phyloP scores from a whole-genome alignment of 2,329 filamentous ascomycete genomes.

The Bimuria novae-zelandiae region DNA sequence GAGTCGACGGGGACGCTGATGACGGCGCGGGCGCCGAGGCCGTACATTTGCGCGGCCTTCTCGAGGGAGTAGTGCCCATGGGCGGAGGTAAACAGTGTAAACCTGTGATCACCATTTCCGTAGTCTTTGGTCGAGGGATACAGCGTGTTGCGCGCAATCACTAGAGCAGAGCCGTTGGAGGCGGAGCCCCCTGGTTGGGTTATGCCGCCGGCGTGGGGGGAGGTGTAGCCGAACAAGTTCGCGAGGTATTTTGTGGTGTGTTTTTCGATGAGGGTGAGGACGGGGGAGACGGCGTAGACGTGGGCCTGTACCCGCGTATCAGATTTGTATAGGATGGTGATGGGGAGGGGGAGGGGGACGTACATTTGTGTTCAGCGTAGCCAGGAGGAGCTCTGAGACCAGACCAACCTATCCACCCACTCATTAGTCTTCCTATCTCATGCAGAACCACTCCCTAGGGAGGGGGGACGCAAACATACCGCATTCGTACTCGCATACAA shows the following conservation, averaged over 20 bases:
- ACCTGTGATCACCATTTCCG: conserved; percentile 68
- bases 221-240: conserved; percentile 60
- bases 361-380: conserved; percentile 87
- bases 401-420: conserved; percentile 77
- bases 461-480: too few relatives aligned
- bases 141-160: conserved; percentile 84
- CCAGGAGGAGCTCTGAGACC: conserved; percentile 80
- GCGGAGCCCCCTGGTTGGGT: conserved; percentile 79
- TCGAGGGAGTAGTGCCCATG: conserved; percentile 96
- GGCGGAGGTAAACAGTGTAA: conserved; percentile 84
- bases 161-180: conserved; percentile 82
- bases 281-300: conserved; percentile 92
- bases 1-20: conserved; percentile 75
- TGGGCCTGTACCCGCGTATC: conserved; percentile 63
- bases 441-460: too few relatives aligned
- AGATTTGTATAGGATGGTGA: not conserved
- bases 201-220: conserved; percentile 69
- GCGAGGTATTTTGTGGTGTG: conserved; percentile 75
- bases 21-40: conserved; percentile 77
- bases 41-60: conserved; percentile 90
- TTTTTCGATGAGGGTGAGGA: conserved; percentile 86
- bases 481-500: conserved; percentile 90
- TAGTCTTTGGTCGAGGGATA: conserved; percentile 76
- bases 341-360: conserved; percentile 24
- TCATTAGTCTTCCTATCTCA: too few relatives aligned